These are phyloP conservation scores for Tetrahymena malaccensis DNA, from an alignment of 73 alveolate genomes.

Conservation along the genomic window DNA sequence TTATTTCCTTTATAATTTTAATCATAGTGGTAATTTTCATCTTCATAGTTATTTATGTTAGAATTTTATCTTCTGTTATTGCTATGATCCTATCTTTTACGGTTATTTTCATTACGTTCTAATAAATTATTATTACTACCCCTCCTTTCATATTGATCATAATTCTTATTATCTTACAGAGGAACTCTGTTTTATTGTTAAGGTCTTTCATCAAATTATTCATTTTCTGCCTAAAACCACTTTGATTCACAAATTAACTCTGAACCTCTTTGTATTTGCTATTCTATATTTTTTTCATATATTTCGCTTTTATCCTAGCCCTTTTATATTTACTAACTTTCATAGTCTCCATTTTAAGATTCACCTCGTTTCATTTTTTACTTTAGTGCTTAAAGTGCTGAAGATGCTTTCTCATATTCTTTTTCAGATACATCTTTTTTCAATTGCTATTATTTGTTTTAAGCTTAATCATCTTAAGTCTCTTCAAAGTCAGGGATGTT, in stretches of 20 bases:
- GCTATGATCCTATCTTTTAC: background rate
- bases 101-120: background rate
- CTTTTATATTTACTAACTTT: background rate
- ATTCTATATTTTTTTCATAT: background rate
- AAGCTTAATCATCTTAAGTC: background rate
- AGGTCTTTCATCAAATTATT: background rate
- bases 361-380: background rate
- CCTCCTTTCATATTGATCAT: background rate
- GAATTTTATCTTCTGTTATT: background rate
- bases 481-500: background rate
- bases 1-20: background rate
- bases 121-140: background rate
- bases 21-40: background rate
- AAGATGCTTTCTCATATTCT: background rate
- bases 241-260: background rate
- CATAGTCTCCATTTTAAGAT: background rate
- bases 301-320: background rate
- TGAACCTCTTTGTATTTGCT: background rate
- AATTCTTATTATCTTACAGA: background rate
- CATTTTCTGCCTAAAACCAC: background rate
- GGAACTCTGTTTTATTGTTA: background rate
- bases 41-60: background rate
- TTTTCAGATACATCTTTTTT: background rate
- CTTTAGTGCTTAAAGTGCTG: background rate
- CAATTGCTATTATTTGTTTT: background rate